Evolutionary conservation across 116 monocot genomes (phyloP).

Genomic region (Trichopus zeylanicus): DNA sequence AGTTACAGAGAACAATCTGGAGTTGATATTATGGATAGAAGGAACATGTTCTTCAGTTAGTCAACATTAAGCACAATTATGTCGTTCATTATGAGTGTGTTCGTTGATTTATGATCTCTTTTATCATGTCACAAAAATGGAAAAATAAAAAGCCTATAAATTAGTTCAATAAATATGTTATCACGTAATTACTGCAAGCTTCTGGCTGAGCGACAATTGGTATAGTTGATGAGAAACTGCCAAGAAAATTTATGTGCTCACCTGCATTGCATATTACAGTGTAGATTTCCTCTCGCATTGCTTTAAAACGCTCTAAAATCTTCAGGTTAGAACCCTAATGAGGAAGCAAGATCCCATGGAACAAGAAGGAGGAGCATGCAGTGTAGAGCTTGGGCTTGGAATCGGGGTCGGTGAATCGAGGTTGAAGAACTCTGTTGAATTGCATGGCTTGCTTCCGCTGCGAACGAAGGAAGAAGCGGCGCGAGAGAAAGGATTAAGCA

Average conservation of each 20-base stretch:
- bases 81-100: no score
- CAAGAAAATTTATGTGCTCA: background rate
- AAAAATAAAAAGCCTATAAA: no score
- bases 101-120: no score
- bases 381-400: slow-evolving; percentile 22
- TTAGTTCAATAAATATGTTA: background rate
- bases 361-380: slow-evolving; percentile 18
- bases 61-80: no score
- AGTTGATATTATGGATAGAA: no score
- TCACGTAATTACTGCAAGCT: background rate
- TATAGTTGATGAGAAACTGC: background rate
- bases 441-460: slow-evolving; percentile 17
- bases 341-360: background rate
- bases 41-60: no score
- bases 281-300: background rate
- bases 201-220: background rate
- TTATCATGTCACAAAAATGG: no score
- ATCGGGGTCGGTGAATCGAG: slow-evolving; percentile 15
- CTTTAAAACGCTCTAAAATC: background rate
- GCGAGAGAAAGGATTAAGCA: background rate
- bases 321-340: no score
- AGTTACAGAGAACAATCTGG: no score
- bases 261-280: background rate
- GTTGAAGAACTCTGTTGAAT: background rate
- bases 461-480: background rate